Conservation (phyloP, 768 basidiomycete species). For the Peribolospora kevripleyi region DNA sequence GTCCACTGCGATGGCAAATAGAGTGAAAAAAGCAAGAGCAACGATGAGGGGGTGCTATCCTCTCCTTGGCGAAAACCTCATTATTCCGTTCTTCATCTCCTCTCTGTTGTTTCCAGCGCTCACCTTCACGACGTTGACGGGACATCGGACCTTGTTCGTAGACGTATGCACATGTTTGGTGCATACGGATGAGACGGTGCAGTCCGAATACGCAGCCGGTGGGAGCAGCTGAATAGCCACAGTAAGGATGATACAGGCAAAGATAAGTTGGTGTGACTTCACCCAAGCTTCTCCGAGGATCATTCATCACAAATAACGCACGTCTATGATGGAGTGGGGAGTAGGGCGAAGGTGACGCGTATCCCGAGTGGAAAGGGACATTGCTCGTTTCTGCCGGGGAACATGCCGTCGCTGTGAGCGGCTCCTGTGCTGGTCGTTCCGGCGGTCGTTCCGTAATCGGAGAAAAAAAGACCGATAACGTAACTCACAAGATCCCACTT, state of each 20-base stretch:
- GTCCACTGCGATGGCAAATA: constrained; percentile 45
- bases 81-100: too few relatives aligned
- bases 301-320: constrained; percentile 19
- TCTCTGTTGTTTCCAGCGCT: constrained; percentile 17
- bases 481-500: constrained; percentile 55
- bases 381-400: constrained; percentile 9
- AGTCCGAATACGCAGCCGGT: constrained; percentile 70
- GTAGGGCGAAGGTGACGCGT: constrained; percentile 37
- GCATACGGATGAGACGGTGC: constrained; percentile 77
- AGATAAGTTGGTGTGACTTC: constrained; percentile 8
- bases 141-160: constrained; percentile 93
- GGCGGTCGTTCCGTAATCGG: constrained; percentile 1
- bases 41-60: constrained; percentile 1
- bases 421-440: not conserved
- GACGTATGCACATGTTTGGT: constrained; percentile 96
- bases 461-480: not conserved
- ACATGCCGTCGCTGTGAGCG: not conserved
- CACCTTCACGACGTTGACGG: constrained; percentile 83
- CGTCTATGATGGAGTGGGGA: constrained; percentile 61
- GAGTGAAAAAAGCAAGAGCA: not conserved
- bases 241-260: constrained; percentile 7
- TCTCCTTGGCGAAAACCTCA: too few relatives aligned
- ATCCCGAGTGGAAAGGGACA: not conserved
- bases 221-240: constrained; percentile 47
- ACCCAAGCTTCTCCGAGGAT: not conserved